These are phyloP conservation scores for Neonectria neomacrospora DNA, from an alignment of 2,329 filamentous ascomycete species.

Conservation along the genomic window DNA sequence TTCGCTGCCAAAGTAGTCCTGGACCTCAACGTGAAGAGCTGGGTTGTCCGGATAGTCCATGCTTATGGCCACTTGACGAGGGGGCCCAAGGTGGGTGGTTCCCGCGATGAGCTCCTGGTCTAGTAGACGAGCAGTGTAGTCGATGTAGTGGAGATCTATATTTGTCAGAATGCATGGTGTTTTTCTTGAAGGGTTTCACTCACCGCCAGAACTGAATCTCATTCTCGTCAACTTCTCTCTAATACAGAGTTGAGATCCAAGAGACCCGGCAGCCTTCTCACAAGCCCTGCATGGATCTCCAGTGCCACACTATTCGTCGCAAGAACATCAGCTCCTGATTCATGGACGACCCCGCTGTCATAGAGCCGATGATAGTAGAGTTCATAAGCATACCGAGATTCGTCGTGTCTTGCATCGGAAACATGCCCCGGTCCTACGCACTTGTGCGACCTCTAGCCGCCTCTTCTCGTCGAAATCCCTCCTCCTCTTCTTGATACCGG, in stretches of 20 bases:
- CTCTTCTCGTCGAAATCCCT: conserved; percentile 43
- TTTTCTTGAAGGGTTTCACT: conserved; percentile 10
- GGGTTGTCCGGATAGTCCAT: conserved; percentile 45
- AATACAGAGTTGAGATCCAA: conserved; percentile 42
- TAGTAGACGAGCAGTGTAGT: conserved; percentile 43
- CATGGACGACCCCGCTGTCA: background rate
- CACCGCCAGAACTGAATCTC: conserved; percentile 44
- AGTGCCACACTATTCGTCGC: conserved; percentile 36
- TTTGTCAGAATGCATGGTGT: conserved; percentile 9
- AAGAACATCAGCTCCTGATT: conserved; percentile 17
- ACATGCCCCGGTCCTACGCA: conserved; percentile 43
- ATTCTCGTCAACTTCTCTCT: conserved; percentile 44
- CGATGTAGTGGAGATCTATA: conserved; percentile 45
- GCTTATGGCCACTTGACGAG: conserved; percentile 39
- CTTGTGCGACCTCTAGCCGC: conserved; percentile 42
- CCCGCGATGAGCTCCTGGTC: conserved; percentile 45
- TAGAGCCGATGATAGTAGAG: background rate
- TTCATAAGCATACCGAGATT: conserved; percentile 38
- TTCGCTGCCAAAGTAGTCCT: conserved; percentile 41
- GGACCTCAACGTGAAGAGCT: conserved; percentile 38
- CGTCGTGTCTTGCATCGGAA: conserved; percentile 43
- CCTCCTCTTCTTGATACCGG: conserved; percentile 44
- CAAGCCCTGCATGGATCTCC: conserved; percentile 42
- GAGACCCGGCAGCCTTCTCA: conserved; percentile 40
- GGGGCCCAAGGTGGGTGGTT: conserved; percentile 43